phyloP scores from a whole-genome alignment of 192 early-diverging fungal genomes.

The Jimgerdemannia flammicorona region DNA sequence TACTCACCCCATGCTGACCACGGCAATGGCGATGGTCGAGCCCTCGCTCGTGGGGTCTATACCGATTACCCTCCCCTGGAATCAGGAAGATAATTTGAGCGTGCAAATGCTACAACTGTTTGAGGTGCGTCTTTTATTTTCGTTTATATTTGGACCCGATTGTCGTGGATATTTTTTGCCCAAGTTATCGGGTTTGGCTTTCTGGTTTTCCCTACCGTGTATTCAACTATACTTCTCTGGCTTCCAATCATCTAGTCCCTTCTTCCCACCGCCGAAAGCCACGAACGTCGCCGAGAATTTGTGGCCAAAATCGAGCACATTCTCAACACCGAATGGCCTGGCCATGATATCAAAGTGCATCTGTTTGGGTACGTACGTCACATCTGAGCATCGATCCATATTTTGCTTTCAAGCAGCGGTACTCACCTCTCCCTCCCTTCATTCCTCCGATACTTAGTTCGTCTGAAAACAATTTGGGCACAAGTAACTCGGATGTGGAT shows the following conservation, averaged over 20 bases:
- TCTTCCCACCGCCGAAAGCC: conserved; percentile 65
- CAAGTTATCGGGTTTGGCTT: too few species aligned
- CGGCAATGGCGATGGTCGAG: not conserved
- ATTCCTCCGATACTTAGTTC: conserved; percentile 46
- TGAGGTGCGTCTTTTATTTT: conserved; percentile 21
- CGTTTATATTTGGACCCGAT: too few species aligned
- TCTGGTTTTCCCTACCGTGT: not conserved
- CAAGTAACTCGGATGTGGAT: conserved; percentile 84
- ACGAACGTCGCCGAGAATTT: conserved; percentile 59
- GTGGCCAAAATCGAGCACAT: conserved; percentile 80
- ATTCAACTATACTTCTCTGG: not conserved
- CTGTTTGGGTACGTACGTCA: conserved; percentile 71
- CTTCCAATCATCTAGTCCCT: conserved; percentile 29
- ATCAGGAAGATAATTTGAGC: conserved; percentile 41
- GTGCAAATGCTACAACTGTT: conserved; percentile 59
- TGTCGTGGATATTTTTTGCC: too few species aligned
- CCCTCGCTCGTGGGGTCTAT: conserved; percentile 9
- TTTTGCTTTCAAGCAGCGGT: too few species aligned
- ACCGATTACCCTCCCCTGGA: conserved; percentile 22
- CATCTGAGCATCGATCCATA: too few species aligned
- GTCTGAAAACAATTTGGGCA: conserved; percentile 85
- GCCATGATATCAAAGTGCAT: conserved; percentile 69
- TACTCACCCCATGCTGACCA: not conserved
- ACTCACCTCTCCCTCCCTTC: too few species aligned
- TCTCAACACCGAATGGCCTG: conserved; percentile 79